Conservation (phyloP, 2,329 filamentous ascomycete species). For the Fusarium sp. region DNA sequence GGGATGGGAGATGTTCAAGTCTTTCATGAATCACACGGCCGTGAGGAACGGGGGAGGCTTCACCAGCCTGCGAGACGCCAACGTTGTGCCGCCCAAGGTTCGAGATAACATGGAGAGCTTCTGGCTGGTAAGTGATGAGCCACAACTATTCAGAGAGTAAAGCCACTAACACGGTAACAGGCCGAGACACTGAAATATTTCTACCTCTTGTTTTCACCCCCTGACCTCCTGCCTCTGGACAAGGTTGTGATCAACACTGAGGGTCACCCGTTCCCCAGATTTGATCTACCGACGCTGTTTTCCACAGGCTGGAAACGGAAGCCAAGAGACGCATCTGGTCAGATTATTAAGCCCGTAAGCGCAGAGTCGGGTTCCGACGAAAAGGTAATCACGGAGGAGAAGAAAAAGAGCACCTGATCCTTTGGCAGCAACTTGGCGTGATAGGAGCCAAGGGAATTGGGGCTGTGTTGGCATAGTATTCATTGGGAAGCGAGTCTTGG, state of each 20-base stretch:
- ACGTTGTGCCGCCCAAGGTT: constrained; percentile 69
- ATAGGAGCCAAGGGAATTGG: constrained; percentile 16
- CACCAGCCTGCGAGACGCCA: constrained; percentile 79
- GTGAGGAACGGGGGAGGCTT: constrained; percentile 82
- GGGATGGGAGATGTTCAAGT: constrained; percentile 98
- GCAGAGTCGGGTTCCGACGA: constrained; percentile 28
- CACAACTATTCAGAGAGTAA: background rate
- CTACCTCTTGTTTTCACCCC: constrained; percentile 88
- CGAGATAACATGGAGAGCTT: constrained; percentile 99
- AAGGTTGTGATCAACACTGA: constrained; percentile 95
- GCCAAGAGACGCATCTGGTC: constrained; percentile 60
- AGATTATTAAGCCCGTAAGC: constrained; percentile 44
- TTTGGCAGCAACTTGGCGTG: background rate
- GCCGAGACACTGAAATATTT: constrained; percentile 98
- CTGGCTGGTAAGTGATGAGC: constrained; percentile 75
- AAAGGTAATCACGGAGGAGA: constrained; percentile 16
- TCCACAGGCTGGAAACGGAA: constrained; percentile 82
- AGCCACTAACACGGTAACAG: constrained; percentile 52
- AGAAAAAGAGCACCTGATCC: constrained; percentile 15
- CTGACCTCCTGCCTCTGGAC: constrained; percentile 82
- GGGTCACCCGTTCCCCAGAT: constrained; percentile 87
- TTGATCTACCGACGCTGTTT: constrained; percentile 79
- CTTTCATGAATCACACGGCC: constrained; percentile 84
- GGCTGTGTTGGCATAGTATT: constrained; percentile 1
- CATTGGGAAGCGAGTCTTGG: constrained; percentile 12